Evolutionary conservation across 139 green algal genomes (phyloP).

Genomic region (Zygnema cylindricum): DNA sequence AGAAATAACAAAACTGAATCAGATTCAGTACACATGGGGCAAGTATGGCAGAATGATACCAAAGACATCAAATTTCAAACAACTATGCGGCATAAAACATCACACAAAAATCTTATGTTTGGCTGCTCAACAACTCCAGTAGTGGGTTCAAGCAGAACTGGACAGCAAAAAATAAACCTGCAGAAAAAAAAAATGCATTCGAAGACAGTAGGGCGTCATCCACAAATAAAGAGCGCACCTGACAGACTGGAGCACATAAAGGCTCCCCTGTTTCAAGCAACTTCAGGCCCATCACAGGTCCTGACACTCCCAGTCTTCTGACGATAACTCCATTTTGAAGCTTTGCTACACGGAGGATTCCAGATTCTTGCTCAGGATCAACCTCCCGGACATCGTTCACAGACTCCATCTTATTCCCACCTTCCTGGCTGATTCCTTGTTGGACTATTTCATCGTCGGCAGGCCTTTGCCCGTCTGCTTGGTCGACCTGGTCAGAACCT

Average conservation of each 20-base stretch:
- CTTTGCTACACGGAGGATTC: not conserved
- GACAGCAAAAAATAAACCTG: too few relatives aligned
- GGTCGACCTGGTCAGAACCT: too few relatives aligned
- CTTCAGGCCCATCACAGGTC: constrained; percentile 30
- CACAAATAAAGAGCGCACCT: too few relatives aligned
- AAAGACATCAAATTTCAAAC: not conserved
- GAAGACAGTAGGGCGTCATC: too few relatives aligned
- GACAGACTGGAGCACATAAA: constrained; percentile 48
- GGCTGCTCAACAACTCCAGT: too few relatives aligned
- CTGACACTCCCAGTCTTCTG: constrained; percentile 3
- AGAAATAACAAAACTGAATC: not conserved
- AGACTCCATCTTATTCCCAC: not conserved
- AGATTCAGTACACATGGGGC: not conserved
- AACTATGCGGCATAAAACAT: not conserved
- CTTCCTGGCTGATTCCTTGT: not conserved
- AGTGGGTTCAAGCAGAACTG: too few relatives aligned
- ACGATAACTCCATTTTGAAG: constrained; percentile 18
- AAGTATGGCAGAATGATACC: not conserved
- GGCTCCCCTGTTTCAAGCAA: constrained; percentile 57
- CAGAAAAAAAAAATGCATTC: too few relatives aligned
- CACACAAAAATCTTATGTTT: not conserved
- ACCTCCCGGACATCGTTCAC: not conserved
- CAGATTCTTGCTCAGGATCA: not conserved
- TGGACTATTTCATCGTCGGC: not conserved
- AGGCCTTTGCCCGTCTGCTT: not conserved